These are phyloP conservation scores for Fonsecaea pugnacius DNA, from an alignment of 2,329 filamentous ascomycete species.

Conservation along the genomic window DNA sequence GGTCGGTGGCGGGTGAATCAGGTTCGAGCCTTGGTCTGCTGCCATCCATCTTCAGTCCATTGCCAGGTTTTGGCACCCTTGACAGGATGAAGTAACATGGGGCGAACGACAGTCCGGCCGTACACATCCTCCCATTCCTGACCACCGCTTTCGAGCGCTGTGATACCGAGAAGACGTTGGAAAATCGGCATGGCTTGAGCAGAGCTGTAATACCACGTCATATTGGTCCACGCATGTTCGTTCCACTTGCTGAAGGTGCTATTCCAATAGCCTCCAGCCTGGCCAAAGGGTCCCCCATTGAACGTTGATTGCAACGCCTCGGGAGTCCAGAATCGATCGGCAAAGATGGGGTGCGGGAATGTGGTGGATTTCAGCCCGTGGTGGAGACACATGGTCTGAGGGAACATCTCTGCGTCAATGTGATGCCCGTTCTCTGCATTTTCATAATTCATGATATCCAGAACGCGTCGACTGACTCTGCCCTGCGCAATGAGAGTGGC, in stretches of 20 bases:
- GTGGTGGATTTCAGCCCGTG: conserved; percentile 80
- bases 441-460: conserved; percentile 78
- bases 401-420: conserved; percentile 80
- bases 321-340: conserved; percentile 70
- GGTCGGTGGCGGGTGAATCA: conserved; percentile 20
- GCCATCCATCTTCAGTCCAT: conserved; percentile 37
- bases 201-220: conserved; percentile 44
- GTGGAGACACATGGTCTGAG: conserved; percentile 72
- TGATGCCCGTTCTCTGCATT: conserved; percentile 70
- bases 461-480: conserved; percentile 70
- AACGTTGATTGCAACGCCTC: conserved; percentile 41
- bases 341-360: conserved; percentile 77
- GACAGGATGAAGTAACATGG: conserved; percentile 43
- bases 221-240: conserved; percentile 42
- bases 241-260: conserved; percentile 44
- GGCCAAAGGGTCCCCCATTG: conserved; percentile 42
- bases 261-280: conserved; percentile 41
- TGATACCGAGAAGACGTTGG: conserved; percentile 41
- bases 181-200: conserved; percentile 42
- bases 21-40: conserved; percentile 35
- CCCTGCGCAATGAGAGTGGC: conserved; percentile 79
- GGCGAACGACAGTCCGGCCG: conserved; percentile 39
- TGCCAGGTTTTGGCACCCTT: conserved; percentile 44
- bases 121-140: conserved; percentile 41
- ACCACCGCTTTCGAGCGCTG: conserved; percentile 37